Evolutionary conservation across 108 stramenopile genomes (phyloP), one percentile per base, ranked within the genome.

Genomic region (Schizochytrium sp.): DNA sequence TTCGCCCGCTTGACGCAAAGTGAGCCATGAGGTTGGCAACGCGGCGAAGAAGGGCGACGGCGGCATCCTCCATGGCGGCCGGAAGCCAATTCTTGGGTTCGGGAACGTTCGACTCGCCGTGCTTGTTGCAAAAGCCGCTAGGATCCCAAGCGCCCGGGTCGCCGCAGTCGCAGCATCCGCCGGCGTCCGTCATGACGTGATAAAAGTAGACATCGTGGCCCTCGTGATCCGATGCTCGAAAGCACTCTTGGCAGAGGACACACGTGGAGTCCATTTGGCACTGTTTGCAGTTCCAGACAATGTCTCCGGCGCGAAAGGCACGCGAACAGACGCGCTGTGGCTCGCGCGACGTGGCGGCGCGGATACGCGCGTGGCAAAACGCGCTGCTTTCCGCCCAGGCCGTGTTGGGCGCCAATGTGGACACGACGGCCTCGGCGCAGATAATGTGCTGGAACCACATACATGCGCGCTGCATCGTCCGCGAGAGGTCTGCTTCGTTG

Each of bases 151-250:
- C 98, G 92, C 97, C 97, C 0, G 94, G 94, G 93, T 98, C 98
- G 8, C 98, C 98, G 88, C 98, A 99, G 92, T 99, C 98, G 76
- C 98, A 99, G 92, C 98, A 99, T 21, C 98, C 98, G 2, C 97
- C 98, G 28, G 97, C 97, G 51, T 83, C 76, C 16, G 76, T 83
- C 92, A 96, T 96, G 43, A 97, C 96, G 87, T 96, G 96, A 89
- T 97, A 97, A 90, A 98, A 98, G 48, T 96, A 95, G 29, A 98
- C 97, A 92, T 99, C 98, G 89, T 99, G 98, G 5, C 97, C 98
- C 71, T 94, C 93, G 91, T 99, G 98, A 58, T 97, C 90, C 44
- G 96, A 96, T 72, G 92, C 90, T 23, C 91, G 92, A 89, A 95
- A 99, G 87, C 98, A 99, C 29, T 92, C 93, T 91, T 99, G 97